Conservation (phyloP, 2,329 filamentous ascomycete species). For the Monilinia fructigena region DNA sequence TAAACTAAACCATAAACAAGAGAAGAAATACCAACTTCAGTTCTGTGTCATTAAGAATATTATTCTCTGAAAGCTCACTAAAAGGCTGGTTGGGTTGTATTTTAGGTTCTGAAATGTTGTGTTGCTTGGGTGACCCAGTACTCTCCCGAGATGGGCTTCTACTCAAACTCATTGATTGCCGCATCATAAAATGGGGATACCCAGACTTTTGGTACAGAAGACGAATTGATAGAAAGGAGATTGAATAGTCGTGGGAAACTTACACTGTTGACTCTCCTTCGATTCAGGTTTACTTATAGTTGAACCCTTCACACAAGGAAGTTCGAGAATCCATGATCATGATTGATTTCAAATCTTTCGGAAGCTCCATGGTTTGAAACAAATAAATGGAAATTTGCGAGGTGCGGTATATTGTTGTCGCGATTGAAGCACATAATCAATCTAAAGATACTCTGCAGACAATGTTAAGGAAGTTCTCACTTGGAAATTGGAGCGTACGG, state of each 20-base stretch:
- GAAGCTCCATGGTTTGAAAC: neutral
- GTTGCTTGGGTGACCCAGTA: neutral
- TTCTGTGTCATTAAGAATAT: neutral
- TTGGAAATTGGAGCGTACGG: no score
- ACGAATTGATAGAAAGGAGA: neutral
- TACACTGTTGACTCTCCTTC: neutral
- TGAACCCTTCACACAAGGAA: neutral
- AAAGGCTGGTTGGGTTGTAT: no score
- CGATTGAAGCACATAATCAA: no score
- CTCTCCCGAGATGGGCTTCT: neutral
- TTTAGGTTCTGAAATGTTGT: neutral
- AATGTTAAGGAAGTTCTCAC: no score
- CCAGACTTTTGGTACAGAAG: neutral
- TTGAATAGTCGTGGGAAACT: neutral
- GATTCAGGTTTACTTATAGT: neutral
- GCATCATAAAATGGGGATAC: neutral
- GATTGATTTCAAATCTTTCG: neutral
- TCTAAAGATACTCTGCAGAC: no score
- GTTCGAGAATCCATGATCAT: neutral
- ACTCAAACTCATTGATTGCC: neutral
- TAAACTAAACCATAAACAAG: neutral
- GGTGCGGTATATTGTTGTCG: neutral
- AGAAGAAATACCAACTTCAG: slow-evolving; percentile 21
- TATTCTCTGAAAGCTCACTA: neutral
- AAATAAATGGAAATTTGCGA: no score